Evolutionary conservation across 2,329 filamentous ascomycete species (phyloP).

Genomic region (Drechslerella coelobrocha): DNA sequence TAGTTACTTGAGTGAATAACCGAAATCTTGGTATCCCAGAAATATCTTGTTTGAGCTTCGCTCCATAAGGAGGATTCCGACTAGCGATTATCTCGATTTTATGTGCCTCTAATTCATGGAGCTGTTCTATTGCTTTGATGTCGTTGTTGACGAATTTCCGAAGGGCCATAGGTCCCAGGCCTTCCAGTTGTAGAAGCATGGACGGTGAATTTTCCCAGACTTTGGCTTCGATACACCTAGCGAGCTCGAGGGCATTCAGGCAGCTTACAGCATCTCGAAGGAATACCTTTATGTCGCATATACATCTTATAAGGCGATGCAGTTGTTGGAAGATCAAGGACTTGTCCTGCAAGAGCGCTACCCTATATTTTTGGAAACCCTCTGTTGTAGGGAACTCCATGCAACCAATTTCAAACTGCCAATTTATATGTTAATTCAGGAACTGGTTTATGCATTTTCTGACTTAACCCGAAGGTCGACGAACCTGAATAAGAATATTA

Average conservation of each 20-base stretch:
- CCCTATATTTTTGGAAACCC: slow-evolving; percentile 64
- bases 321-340: slow-evolving; percentile 71
- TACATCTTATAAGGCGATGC: slow-evolving; percentile 74
- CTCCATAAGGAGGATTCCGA: slow-evolving; percentile 82
- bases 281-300: slow-evolving; percentile 74
- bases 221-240: slow-evolving; percentile 75
- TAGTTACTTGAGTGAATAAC: slow-evolving; percentile 63
- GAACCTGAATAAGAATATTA: slow-evolving; percentile 73
- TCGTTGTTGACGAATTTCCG: slow-evolving; percentile 75
- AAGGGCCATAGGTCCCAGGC: slow-evolving; percentile 76
- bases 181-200: slow-evolving; percentile 82
- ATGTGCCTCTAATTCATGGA: slow-evolving; percentile 71
- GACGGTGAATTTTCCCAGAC: slow-evolving; percentile 82
- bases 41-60: slow-evolving; percentile 70
- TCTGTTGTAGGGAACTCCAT: slow-evolving; percentile 69
- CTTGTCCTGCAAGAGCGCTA: slow-evolving; percentile 69
- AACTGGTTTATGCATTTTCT: slow-evolving; percentile 1
- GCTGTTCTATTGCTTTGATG: slow-evolving; percentile 73
- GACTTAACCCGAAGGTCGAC: neutral
- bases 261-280: slow-evolving; percentile 71
- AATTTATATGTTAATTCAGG: too few relatives aligned
- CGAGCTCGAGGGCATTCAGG: slow-evolving; percentile 75
- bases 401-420: slow-evolving; percentile 68
- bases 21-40: slow-evolving; percentile 74
- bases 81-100: slow-evolving; percentile 78